Evolutionary conservation across 1,139 yeast species (phyloP), one percentile per base, ranked within the genome.

Genomic region (Pichia sp.): DNA sequence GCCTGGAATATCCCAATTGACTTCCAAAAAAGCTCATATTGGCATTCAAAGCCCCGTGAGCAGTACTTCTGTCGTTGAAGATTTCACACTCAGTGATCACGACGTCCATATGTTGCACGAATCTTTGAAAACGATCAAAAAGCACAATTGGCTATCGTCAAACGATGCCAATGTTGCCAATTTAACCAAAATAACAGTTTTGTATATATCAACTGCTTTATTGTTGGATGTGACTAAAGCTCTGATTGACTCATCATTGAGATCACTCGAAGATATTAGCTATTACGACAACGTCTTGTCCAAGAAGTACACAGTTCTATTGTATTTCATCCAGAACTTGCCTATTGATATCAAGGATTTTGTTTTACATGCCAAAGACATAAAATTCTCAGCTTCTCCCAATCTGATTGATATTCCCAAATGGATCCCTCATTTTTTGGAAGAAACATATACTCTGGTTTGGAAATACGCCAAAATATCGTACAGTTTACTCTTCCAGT

Each of bases 311-410:
- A 50, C 59, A 8, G 41, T 55, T 2, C 39, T 64, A 1, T 28
- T 50, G 11, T 68, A 66, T 45, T 54, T 65, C 2, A 29, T 65
- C 31, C 75, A 67, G 48, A 62, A 61, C 0, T 49, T 63, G 6
- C 71, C 71, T 1, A 11, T 42, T 1, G 58, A 61, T 27, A 3
- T 53, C 1, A 44, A 36, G 27, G 39, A 41, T 0, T 43, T 60
- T 16, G 32, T 49, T 1, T 39, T 16, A 9, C 41, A 23, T 3
- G 38, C 36, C 11, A 38, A 33, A 27, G 29, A 23, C n/a, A 31
- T 6, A 6, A 27, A n/a, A 8, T 9, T 7, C 3, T n/a, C 3
- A 6, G 11, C 32, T 32, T 16, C 31, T 11, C 32, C 27, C 8
- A 42, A 46, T 43, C 37, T 16, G 43, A 26, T 45, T 9, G 34